Conservation (phyloP, 345 rosid species). For the Adansonia digitata region DNA sequence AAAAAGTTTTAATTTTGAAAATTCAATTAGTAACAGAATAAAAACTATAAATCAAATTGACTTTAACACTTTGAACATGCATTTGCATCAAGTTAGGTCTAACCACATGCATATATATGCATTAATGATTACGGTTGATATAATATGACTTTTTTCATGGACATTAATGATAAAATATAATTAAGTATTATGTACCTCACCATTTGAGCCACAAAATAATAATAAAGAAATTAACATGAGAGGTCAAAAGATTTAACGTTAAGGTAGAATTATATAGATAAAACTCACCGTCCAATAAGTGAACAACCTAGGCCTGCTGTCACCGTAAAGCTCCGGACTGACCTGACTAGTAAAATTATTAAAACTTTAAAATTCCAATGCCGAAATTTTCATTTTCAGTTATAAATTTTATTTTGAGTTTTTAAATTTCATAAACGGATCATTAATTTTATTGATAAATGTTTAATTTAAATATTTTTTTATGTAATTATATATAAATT, state of each 20-base stretch:
- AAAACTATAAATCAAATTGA: not conserved
- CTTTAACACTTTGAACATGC: not conserved
- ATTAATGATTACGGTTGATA: not conserved
- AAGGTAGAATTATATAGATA: not conserved
- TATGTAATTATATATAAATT: not conserved
- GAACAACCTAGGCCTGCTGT: conserved; percentile 88
- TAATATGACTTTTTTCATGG: not conserved
- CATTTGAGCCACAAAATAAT: not conserved
- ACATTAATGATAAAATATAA: not conserved
- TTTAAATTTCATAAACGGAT: not conserved
- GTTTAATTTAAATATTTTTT: not conserved
- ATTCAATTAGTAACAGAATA: not conserved
- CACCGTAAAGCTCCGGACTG: conserved; percentile 99
- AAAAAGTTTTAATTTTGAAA: too few species aligned
- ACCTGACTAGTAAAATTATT: conserved; percentile 94
- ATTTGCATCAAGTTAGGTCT: not conserved
- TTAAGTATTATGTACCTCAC: not conserved
- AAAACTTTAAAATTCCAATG: conserved; percentile 36
- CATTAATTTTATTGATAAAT: not conserved
- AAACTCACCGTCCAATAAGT: conserved; percentile 92
- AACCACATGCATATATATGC: not conserved
- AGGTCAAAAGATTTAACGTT: not conserved
- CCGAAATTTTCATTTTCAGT: not conserved
- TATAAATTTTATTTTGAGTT: not conserved
- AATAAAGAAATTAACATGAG: not conserved